Evolutionary conservation across 495 filamentous ascomycete species (phyloP).

Genomic region (Physcia stellaris): DNA sequence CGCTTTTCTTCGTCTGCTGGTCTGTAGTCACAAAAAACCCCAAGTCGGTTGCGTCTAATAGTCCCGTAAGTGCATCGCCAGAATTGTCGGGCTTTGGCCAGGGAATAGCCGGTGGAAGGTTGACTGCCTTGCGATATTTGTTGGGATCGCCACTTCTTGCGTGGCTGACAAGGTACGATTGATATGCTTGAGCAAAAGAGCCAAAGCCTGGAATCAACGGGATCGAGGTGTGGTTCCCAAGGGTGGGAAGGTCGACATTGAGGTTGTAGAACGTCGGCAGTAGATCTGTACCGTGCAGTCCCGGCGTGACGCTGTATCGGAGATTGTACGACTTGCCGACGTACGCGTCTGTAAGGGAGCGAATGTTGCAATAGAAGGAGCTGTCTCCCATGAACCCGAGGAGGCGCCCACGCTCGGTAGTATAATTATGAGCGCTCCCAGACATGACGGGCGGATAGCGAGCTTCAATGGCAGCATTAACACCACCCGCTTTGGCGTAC

Average conservation of each 20-base stretch:
- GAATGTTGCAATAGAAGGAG: constrained; percentile 27
- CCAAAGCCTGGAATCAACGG: constrained; percentile 19
- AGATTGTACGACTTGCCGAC: constrained; percentile 20
- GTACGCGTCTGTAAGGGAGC: constrained; percentile 25
- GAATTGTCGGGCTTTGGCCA: constrained; percentile 20
- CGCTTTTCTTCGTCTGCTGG: constrained; percentile 18
- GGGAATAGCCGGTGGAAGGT: constrained; percentile 22
- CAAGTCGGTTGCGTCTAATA: constrained; percentile 24
- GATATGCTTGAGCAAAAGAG: constrained; percentile 23
- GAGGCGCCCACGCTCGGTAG: constrained; percentile 20
- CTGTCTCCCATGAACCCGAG: constrained; percentile 22
- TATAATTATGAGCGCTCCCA: constrained; percentile 12
- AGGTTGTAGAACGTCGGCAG: constrained; percentile 19
- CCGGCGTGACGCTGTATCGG: constrained; percentile 26
- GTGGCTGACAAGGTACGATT: constrained; percentile 27
- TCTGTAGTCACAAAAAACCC: constrained; percentile 22
- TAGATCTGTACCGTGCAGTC: constrained; percentile 21
- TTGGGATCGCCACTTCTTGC: constrained; percentile 26
- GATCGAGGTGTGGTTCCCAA: constrained; percentile 6
- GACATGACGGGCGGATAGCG: constrained; percentile 22
- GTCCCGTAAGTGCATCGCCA: constrained; percentile 15
- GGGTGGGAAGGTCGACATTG: constrained; percentile 18
- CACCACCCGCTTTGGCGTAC: constrained; percentile 20
- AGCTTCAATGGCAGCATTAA: constrained; percentile 19
- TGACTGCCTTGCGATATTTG: constrained; percentile 18